Evolutionary conservation across 2,329 filamentous ascomycete genomes (phyloP).

Genomic region (Zymoseptoria crescenta): DNA sequence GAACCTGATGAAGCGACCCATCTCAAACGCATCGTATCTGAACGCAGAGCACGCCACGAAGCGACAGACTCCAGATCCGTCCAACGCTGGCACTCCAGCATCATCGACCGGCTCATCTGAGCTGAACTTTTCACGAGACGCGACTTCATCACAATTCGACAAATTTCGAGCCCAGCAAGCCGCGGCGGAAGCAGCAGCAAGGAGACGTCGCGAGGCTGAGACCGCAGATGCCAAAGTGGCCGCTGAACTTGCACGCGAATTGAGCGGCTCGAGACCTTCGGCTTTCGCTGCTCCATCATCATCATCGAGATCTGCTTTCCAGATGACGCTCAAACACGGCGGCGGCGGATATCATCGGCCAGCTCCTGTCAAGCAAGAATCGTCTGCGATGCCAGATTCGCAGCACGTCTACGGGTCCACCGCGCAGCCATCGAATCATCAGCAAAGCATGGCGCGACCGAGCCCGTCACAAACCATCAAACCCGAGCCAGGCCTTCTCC

Average conservation of each 20-base stretch:
- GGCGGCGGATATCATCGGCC: constrained; percentile 19
- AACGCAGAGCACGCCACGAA: constrained; percentile 20
- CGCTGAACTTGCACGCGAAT: constrained; percentile 20
- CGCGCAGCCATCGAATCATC: neutral
- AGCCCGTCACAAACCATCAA: constrained; percentile 1
- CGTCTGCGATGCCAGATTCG: constrained; percentile 1
- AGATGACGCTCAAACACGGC: constrained; percentile 25
- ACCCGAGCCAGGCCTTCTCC: constrained; percentile 6
- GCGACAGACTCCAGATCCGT: constrained; percentile 24
- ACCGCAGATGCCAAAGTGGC: constrained; percentile 22
- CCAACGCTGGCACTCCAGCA: constrained; percentile 19
- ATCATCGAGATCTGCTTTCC: constrained; percentile 20
- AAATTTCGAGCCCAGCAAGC: constrained; percentile 8
- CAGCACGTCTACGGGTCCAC: neutral
- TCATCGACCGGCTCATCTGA: constrained; percentile 22
- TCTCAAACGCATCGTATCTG: constrained; percentile 10
- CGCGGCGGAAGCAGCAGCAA: constrained; percentile 7
- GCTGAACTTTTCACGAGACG: constrained; percentile 7
- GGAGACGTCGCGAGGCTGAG: constrained; percentile 11
- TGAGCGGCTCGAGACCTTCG: constrained; percentile 16
- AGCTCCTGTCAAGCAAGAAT: constrained; percentile 10
- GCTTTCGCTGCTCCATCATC: constrained; percentile 10
- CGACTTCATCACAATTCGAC: constrained; percentile 1
- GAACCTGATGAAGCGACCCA: constrained; percentile 17
- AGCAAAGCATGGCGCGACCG: constrained; percentile 5